A percentile compares a stretch with the other conserved stretches of the same genome.
phyloP scores from a whole-genome alignment of 176 grass and related monocot genomes.

The Hordeum vulgare region DNA sequence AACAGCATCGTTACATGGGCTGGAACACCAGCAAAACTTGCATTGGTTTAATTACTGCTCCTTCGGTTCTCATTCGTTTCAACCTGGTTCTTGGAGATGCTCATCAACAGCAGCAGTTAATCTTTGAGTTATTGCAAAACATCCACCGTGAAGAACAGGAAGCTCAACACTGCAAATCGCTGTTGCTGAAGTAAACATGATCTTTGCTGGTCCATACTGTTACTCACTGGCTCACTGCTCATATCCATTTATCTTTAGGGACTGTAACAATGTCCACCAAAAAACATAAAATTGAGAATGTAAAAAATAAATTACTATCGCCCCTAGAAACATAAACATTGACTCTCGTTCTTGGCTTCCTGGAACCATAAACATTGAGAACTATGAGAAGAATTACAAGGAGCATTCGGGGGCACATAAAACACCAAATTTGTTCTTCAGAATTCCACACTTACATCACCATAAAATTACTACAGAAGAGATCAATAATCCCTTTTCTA shows the following conservation, averaged over 20 bases:
- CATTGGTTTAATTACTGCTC: not conserved
- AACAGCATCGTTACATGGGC: slow-evolving; percentile 1
- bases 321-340: not conserved
- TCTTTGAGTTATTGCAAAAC: not conserved
- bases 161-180: not conserved
- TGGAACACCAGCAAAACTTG: not conserved
- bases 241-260: too few relatives aligned
- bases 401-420: too few relatives aligned
- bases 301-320: not conserved
- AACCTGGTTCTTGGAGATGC: not conserved
- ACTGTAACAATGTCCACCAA: too few relatives aligned
- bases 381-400: too few relatives aligned
- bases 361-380: not conserved
- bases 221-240: not conserved
- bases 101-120: slow-evolving; percentile 9
- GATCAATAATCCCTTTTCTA: not conserved
- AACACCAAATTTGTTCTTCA: not conserved
- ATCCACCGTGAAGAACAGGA: not conserved
- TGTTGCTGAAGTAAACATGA: not conserved
- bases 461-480: slow-evolving; percentile 3
- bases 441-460: not conserved
- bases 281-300: not conserved
- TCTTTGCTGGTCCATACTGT: not conserved
- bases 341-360: not conserved
- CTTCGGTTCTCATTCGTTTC: not conserved